Percentiles rank a stretch among this genome's conserved stretches.
Evolutionary conservation across 2,329 filamentous ascomycete genomes (phyloP).

Genomic region (Fusarium penzigii): DNA sequence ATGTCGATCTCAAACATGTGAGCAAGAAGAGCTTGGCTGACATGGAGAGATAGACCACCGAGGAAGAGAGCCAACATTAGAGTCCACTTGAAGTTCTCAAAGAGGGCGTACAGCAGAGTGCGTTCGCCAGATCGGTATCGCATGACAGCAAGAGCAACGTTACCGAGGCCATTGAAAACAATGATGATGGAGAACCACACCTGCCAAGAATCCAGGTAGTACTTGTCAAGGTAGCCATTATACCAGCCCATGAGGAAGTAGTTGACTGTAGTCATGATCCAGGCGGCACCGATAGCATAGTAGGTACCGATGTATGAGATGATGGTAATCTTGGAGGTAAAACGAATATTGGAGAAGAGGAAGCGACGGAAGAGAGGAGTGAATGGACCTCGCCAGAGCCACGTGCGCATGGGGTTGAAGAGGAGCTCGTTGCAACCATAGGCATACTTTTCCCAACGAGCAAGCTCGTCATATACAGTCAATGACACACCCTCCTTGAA

Average conservation of each 20-base stretch:
- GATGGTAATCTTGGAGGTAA: slow-evolving; percentile 75
- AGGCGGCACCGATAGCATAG: slow-evolving; percentile 75
- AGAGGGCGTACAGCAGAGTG: slow-evolving; percentile 55
- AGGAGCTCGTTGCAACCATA: slow-evolving; percentile 82
- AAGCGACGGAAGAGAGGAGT: slow-evolving; percentile 77
- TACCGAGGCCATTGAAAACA: slow-evolving; percentile 75
- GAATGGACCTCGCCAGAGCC: slow-evolving; percentile 73
- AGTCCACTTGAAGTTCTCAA: slow-evolving; percentile 74
- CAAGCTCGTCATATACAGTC: slow-evolving; percentile 81
- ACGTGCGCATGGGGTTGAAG: slow-evolving; percentile 75
- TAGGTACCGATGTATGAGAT: slow-evolving; percentile 79
- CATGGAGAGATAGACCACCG: slow-evolving; percentile 77
- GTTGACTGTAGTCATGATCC: slow-evolving; percentile 72
- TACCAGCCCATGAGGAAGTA: slow-evolving; percentile 78
- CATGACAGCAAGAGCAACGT: slow-evolving; percentile 70
- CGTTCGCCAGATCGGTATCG: slow-evolving; percentile 70
- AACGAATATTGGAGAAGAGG: slow-evolving; percentile 70
- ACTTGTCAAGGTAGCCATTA: slow-evolving; percentile 76
- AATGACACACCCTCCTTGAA: slow-evolving; percentile 84
- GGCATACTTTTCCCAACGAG: slow-evolving; percentile 85
- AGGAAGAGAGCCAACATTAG: slow-evolving; percentile 77
- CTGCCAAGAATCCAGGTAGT: slow-evolving; percentile 77
- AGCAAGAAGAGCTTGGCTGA: slow-evolving; percentile 74
- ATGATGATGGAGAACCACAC: slow-evolving; percentile 81
- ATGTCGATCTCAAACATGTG: slow-evolving; percentile 88